Base-by-base conservation (phyloP, 2,329 filamentous ascomycete genomes). In the Talaromyces sp. region DNA sequence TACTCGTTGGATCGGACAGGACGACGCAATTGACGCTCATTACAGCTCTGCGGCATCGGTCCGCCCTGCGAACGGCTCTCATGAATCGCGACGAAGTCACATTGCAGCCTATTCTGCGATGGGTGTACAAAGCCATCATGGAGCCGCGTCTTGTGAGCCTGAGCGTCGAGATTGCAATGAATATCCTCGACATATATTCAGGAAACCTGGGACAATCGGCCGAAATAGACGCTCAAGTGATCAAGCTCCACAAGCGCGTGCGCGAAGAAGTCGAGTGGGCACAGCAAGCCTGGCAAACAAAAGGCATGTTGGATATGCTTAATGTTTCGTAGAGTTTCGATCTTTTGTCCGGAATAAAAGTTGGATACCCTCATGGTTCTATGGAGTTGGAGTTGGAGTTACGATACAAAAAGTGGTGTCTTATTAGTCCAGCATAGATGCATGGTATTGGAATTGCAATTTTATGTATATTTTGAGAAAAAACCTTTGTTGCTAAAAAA, bases 161-260 rank as follows among this genome's bases (percentile, higher is more conserved):
- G 36, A 92, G 91, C 70, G 89, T 92, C 28, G 94, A 98, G 75
- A 86, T 95, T 27, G 88, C 89, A 16, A 84, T 96, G 70, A 83
- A 92, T 63, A 81, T 98, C 40, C 80, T 98, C 23, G 94, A 99
- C 70, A 80, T 98, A 42, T 99, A 98, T 74, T 87, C 89, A 33
- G 88, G 91, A 72, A 89, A 92, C 67, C 82, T 92, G 28, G 90
- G 86, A 2, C 87, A 87, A 56, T 92, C 89, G 40, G 82, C 85
- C 6, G 87, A 90, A 73, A 84, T 98, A 61, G 87, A 91, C 64
- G 82, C 82, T 56, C 82, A 88, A 56, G 87, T 98, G 69, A 83
- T 85, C 68, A 82, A 81, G 56, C 80, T 97, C 65, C 87, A 89
- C 72, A 79, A 83, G 53, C 82, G 88, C 44, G 94, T 98, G 23